Evolutionary conservation across 768 basidiomycete species (phyloP), one percentile per base, ranked within the genome.

Genomic region (Amanita subjunquillea): DNA sequence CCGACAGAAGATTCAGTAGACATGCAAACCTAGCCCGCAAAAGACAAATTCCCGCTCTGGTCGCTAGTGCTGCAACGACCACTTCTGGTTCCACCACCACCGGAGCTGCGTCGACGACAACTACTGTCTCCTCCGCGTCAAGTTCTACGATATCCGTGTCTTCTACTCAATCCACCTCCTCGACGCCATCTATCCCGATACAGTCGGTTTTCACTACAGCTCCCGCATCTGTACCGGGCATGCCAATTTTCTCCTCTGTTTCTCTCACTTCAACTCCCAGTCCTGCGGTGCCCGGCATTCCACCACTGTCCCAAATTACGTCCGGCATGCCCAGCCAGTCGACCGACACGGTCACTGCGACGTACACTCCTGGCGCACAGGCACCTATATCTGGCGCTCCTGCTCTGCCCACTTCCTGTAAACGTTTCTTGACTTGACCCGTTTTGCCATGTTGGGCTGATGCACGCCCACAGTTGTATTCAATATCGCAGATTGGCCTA

Each of bases 341-440:
- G n/a, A 54, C 53, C 2, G 27, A 42, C 15, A 32, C 53, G 13
- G 41, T 54, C 12, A 54, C 53, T 4, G 22, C 53, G 10, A 48
- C 47, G 5, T 54, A 29, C 30, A 42, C 56, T 6, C 47, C 54
- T 39, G 88, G 88, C 1, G 77, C 82, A 27, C 71, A 72, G 0
- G 76, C 83, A 2, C 79, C 85, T 1, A 69, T 85, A 39, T 59
- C 77, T 30, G 84, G 85, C 54, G 91, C 79, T 1, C 85, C 86
- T 2, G 54, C 67, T 2, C 68, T 92, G 8, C 91, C 91, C 0
- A 69, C 76, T 0, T 63, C 74, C n/a, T 81, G 86, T 86, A 64
- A 54, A 76, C 2, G 17, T 17, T 29, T 49, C 32, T 37, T 25
- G 29, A n/a, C 20, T 36, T 43, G 20, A n/a, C 48, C 30, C 8